Evolutionary conservation across 257 asterid species (phyloP).

Genomic region (Verbascum thapsus): DNA sequence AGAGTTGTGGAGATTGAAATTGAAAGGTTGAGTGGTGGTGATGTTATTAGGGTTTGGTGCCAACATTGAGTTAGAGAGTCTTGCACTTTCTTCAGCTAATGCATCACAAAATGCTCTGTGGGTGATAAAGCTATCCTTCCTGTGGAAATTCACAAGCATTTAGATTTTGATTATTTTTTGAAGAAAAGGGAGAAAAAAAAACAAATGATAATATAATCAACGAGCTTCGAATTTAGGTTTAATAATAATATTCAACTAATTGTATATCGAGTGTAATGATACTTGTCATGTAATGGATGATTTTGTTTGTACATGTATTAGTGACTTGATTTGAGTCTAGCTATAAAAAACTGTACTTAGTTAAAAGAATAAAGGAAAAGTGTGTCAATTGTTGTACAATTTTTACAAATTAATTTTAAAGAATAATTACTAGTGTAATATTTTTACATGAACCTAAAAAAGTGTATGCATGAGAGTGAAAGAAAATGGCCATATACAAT

Average conservation of each 20-base stretch:
- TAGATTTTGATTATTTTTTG: not conserved
- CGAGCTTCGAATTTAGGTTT: no score
- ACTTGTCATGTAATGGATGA: no score
- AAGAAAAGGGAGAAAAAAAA: not conserved
- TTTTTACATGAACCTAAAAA: not conserved
- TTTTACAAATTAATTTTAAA: no score
- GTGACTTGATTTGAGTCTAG: no score
- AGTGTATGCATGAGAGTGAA: not conserved
- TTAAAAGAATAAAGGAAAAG: no score
- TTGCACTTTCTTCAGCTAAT: conserved; percentile 82
- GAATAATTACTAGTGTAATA: no score
- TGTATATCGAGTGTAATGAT: no score
- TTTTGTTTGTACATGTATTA: no score
- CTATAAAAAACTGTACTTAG: no score
- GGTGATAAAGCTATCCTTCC: conserved; percentile 86
- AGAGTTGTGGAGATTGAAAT: conserved; percentile 34
- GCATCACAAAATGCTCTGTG: conserved; percentile 96
- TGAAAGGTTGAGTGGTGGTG: conserved; percentile 33
- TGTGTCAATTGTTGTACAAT: no score
- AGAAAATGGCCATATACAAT: not conserved
- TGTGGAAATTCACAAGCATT: conserved; percentile 31
- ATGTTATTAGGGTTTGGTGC: conserved; percentile 37
- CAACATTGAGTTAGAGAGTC: conserved; percentile 59
- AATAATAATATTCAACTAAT: no score
- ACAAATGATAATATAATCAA: not conserved